Evolutionary conservation across 192 early-diverging fungal species (phyloP).

Genomic region (Coemansia sp.): DNA sequence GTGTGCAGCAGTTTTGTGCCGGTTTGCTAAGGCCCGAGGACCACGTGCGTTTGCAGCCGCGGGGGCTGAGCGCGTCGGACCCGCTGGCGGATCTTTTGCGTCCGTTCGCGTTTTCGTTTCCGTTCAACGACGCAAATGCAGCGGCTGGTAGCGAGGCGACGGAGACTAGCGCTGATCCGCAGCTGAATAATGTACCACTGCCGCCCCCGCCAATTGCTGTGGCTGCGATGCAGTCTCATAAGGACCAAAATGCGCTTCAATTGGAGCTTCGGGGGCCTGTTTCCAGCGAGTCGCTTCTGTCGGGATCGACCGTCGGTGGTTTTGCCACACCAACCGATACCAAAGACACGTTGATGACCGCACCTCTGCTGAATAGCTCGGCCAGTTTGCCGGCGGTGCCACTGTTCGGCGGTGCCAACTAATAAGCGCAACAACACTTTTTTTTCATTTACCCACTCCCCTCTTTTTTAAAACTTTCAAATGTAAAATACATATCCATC

Average conservation of each 20-base stretch:
- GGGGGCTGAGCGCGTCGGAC: not conserved
- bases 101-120: slow-evolving; percentile 33
- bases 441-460: too few species aligned
- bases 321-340: not conserved
- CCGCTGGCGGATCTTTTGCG: slow-evolving; percentile 29
- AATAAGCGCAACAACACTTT: not conserved
- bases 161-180: not conserved
- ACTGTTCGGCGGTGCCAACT: not conserved
- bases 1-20: slow-evolving; percentile 29
- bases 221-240: not conserved
- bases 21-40: slow-evolving; percentile 39
- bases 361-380: too few species aligned
- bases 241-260: not conserved
- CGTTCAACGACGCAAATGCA: not conserved
- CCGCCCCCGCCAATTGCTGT: not conserved
- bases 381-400: too few species aligned
- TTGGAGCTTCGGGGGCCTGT: not conserved
- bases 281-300: not conserved
- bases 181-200: not conserved
- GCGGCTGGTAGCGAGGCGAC: not conserved
- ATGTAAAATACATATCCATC: not conserved
- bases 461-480: not conserved
- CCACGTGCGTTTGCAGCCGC: slow-evolving; percentile 17
- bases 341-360: not conserved
- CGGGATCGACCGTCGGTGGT: not conserved